These are phyloP conservation scores for Babjeviella inositovora DNA, from an alignment of 805 yeast genomes.

Conservation along the genomic window DNA sequence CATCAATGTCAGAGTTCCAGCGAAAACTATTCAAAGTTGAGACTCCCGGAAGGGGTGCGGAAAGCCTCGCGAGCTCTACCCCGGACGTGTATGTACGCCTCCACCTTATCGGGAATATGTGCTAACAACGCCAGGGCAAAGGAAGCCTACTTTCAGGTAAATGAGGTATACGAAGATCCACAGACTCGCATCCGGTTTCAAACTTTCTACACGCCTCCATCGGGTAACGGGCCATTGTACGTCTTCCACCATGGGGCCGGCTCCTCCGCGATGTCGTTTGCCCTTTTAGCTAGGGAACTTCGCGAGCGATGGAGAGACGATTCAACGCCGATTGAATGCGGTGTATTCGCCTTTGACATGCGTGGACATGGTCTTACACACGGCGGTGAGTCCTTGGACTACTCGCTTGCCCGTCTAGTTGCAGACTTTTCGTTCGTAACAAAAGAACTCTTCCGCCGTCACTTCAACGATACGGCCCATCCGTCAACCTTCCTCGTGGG, in stretches of 20 bases:
- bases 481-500: slow-evolving; percentile 47
- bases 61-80: no score
- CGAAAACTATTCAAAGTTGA: no score
- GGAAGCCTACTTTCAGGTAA: slow-evolving; percentile 1
- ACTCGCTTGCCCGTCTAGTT: slow-evolving; percentile 31
- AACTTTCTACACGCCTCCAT: slow-evolving; percentile 43
- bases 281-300: slow-evolving; percentile 24
- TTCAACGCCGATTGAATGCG: slow-evolving; percentile 9
- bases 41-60: no score
- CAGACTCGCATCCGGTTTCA: slow-evolving; percentile 10
- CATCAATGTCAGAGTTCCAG: no score
- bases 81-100: no score
- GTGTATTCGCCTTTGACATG: slow-evolving; percentile 48
- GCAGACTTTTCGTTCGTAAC: slow-evolving; percentile 42
- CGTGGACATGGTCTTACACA: slow-evolving; percentile 63
- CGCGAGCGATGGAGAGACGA: slow-evolving; percentile 6
- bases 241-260: slow-evolving; percentile 94
- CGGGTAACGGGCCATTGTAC: slow-evolving; percentile 30
- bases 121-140: no score
- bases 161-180: slow-evolving; percentile 1
- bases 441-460: slow-evolving; percentile 12
- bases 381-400: slow-evolving; percentile 11
- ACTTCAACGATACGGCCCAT: slow-evolving; percentile 4
- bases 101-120: no score
- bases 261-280: slow-evolving; percentile 70